Percentiles rank a stretch among this genome's conserved stretches.
These are phyloP conservation scores for Phallus indusiatus DNA, from an alignment of 768 basidiomycete genomes.

Conservation along the genomic window DNA sequence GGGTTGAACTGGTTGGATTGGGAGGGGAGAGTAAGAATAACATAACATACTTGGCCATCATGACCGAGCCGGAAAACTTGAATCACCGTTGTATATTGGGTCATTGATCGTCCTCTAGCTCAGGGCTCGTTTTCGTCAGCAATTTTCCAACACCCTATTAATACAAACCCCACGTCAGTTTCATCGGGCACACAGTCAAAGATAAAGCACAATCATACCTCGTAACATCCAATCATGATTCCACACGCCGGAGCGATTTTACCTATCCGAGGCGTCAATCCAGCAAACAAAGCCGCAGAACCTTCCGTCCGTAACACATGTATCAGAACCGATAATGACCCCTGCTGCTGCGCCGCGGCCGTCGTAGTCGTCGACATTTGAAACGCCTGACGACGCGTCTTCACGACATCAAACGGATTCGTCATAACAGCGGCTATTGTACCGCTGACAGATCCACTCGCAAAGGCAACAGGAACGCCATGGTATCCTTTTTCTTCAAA, in stretches of 20 bases:
- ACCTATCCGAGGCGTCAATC: conserved; percentile 76
- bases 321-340: conserved; percentile 24
- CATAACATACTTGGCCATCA: no score
- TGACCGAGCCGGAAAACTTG: no score
- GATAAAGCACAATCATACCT: conserved; percentile 38
- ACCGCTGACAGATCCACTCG: conserved; percentile 86
- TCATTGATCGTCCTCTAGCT: neutral
- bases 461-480: conserved; percentile 67
- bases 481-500: conserved; percentile 44
- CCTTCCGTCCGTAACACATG: conserved; percentile 78
- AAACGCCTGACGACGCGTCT: conserved; percentile 85
- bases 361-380: conserved; percentile 47
- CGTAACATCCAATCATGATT: conserved; percentile 95
- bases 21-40: no score
- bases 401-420: conserved; percentile 93
- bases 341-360: conserved; percentile 50
- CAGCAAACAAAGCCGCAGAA: conserved; percentile 66
- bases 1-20: no score
- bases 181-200: neutral
- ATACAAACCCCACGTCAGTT: neutral
- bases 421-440: conserved; percentile 80
- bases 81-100: neutral
- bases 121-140: conserved; percentile 2
- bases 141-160: conserved; percentile 8
- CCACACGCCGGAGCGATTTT: conserved; percentile 98